These are phyloP conservation scores for Raffaelea albimanens DNA, from an alignment of 2,329 filamentous ascomycete genomes.

Conservation along the genomic window DNA sequence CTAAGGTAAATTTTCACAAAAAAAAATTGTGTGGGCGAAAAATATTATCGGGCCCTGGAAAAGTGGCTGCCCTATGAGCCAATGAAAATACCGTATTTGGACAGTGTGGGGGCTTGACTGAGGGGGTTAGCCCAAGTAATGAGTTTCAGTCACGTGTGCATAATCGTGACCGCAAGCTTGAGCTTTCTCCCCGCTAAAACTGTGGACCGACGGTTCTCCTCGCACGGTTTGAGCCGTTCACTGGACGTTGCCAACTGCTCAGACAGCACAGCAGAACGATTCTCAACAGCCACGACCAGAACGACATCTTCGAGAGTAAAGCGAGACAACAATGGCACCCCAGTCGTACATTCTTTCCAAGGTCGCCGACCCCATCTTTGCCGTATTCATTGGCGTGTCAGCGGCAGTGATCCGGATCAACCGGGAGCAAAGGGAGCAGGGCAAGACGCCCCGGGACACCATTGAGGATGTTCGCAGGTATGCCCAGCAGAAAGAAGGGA, in stretches of 20 bases:
- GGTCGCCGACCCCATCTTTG: conserved; percentile 49
- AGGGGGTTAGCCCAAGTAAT: not conserved
- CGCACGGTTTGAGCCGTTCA: no score
- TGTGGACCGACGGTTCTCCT: no score
- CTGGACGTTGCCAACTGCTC: no score
- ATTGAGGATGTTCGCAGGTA: conserved; percentile 37
- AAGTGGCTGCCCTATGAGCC: not conserved
- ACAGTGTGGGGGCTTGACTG: not conserved
- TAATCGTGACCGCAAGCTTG: no score
- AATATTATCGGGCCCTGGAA: conserved; percentile 9
- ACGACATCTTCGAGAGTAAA: no score
- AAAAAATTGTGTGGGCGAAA: conserved; percentile 15
- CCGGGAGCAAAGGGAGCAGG: conserved; percentile 50
- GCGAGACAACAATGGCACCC: conserved; percentile 33
- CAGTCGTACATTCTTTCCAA: conserved; percentile 53
- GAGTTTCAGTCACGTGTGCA: no score
- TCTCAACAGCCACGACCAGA: no score
- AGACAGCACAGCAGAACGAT: no score
- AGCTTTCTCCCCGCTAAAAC: no score
- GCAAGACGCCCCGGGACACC: conserved; percentile 40
- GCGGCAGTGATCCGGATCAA: conserved; percentile 49
- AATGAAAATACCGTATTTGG: not conserved
- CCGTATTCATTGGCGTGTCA: conserved; percentile 43
- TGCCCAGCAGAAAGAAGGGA: not conserved
- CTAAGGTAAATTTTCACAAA: conserved; percentile 9